phyloP scores from a whole-genome alignment of 1,284 basidiomycete genomes.

The Pisolithus thermaeus region DNA sequence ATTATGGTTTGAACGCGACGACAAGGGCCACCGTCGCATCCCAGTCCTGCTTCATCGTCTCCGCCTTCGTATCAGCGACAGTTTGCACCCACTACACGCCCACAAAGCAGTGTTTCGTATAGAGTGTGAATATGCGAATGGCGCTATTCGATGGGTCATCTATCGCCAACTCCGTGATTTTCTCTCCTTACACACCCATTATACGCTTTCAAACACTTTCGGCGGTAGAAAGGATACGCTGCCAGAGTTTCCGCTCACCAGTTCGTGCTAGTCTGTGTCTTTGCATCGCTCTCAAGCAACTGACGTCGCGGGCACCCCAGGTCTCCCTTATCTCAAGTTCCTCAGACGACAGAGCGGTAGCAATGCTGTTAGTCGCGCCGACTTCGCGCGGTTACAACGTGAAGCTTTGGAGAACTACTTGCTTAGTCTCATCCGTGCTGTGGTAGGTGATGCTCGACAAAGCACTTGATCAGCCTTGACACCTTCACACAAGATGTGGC shows the following conservation, averaged over 20 bases:
- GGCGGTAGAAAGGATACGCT: slow-evolving; percentile 68
- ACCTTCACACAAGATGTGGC: slow-evolving; percentile 79
- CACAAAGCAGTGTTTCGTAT: slow-evolving; percentile 87
- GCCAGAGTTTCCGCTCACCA: slow-evolving; percentile 90
- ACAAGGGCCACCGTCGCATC: slow-evolving; percentile 77
- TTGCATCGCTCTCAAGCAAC: neutral
- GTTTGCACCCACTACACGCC: slow-evolving; percentile 74
- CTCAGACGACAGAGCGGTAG: slow-evolving; percentile 52
- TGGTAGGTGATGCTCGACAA: slow-evolving; percentile 42
- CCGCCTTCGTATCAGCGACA: slow-evolving; percentile 80
- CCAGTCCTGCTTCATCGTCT: slow-evolving; percentile 86
- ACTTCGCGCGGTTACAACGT: slow-evolving; percentile 78
- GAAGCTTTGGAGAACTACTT: slow-evolving; percentile 87
- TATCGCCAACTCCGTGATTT: slow-evolving; percentile 96
- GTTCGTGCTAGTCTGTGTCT: slow-evolving; percentile 36
- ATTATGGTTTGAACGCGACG: slow-evolving; percentile 90
- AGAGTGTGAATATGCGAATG: slow-evolving; percentile 96
- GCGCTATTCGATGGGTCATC: slow-evolving; percentile 92
- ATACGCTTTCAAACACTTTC: slow-evolving; percentile 80
- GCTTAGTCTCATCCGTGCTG: slow-evolving; percentile 81
- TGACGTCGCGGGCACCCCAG: slow-evolving; percentile 31
- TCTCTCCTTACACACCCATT: slow-evolving; percentile 86
- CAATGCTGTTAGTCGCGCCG: slow-evolving; percentile 50
- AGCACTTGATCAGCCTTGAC: slow-evolving; percentile 3
- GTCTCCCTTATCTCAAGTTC: slow-evolving; percentile 86